Evolutionary conservation across 2,329 filamentous ascomycete species (phyloP), one percentile per base, ranked within the genome.

Genomic region (Ophiostoma tasmaniense): DNA sequence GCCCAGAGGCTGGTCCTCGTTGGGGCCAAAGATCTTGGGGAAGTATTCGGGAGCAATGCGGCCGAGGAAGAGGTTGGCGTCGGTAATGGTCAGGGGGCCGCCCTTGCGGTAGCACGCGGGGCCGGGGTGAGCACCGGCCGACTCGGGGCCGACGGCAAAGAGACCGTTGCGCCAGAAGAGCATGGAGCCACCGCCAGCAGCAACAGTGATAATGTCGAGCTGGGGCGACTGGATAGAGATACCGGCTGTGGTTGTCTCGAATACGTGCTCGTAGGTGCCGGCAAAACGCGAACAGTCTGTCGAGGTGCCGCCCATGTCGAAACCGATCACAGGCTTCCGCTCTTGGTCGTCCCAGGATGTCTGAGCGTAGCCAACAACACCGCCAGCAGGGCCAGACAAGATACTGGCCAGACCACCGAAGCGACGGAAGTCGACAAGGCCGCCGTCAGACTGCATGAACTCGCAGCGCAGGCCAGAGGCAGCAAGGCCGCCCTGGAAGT

Each of bases 171-270:
- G 83, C 81, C 85, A 90, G 75, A 88, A 89, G 0, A 93, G 80
- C 20, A 87, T 81, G 8, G 71, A 71, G 10, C 94, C 4, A 96
- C 82, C 35, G 88, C 83, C 1, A 2, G 93, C 93, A 5, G 93
- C 93, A 0, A 97, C 93, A 0, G 93, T 97, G 78, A 96, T 96
- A 79, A 97, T 97, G 75, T 97, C 92, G 0, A 97, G 84, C 75
- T 96, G 92, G 0, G 93, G 93, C 0, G 90, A 93, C 74, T 96
- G 92, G 25, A 97, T 94, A 0, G 92, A 93, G 0, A 96, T 90
- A 20, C 93, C 93, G 0, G 93, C 93, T 0, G 55, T 72, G 1
- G 87, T 89, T 0, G 87, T 89, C 73, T 89, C 87, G 71, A 90
- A 90, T 3, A 89, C 85, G 73, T 90, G 88, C 71, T 90, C 88